phyloP scores from a whole-genome alignment of 306 rosid species.

The Lagenaria siceraria region DNA sequence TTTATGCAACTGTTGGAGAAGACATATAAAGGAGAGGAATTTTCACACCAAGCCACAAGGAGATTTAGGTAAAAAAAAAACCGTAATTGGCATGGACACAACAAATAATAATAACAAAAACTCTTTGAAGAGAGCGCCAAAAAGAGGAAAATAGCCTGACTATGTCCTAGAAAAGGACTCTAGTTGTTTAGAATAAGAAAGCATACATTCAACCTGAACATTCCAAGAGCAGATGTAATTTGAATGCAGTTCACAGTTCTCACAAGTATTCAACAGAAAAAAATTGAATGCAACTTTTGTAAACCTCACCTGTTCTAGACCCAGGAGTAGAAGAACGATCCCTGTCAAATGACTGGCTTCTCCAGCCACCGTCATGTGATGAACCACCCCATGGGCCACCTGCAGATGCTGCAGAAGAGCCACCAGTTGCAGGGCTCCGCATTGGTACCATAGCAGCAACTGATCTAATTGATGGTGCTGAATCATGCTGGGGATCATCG shows the following conservation, averaged over 20 bases:
- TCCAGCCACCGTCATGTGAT: constrained; percentile 68
- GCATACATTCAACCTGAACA: neutral
- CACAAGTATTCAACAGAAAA: neutral
- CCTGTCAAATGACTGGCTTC: constrained; percentile 66
- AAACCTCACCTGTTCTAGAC: constrained; percentile 63
- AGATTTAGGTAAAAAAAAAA: neutral
- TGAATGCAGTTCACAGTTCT: neutral
- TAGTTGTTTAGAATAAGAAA: neutral
- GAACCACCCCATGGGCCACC: constrained; percentile 90
- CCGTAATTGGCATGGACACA: neutral
- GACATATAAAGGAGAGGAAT: neutral
- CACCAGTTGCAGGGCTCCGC: constrained; percentile 96
- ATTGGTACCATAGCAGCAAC: constrained; percentile 98
- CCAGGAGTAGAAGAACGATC: constrained; percentile 82
- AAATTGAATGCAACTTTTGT: neutral
- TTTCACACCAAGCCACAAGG: neutral
- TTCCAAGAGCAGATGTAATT: neutral
- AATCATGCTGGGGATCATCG: constrained; percentile 73
- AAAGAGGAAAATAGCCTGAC: neutral
- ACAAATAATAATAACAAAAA: neutral
- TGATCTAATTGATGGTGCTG: constrained; percentile 84
- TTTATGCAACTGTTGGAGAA: neutral
- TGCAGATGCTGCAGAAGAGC: constrained; percentile 67
- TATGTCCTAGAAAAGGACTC: neutral
- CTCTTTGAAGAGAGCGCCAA: neutral